A percentile compares a stretch with the other conserved stretches of the same genome.
Evolutionary conservation across 768 basidiomycete genomes (phyloP).

Genomic region (Russula lepida): DNA sequence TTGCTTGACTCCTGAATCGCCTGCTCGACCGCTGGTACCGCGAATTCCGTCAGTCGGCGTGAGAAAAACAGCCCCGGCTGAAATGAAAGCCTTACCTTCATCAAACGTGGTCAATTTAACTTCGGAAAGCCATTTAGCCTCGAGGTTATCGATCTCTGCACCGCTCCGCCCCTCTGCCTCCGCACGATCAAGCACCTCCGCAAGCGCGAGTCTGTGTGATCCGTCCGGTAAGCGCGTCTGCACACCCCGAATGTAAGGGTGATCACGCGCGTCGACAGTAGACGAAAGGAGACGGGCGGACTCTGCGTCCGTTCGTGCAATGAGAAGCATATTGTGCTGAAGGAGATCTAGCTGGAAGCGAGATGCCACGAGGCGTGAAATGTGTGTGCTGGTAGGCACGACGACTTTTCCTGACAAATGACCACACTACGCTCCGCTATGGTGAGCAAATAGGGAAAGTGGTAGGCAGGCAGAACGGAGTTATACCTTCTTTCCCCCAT

Average conservation of each 20-base stretch:
- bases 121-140: conserved; percentile 62
- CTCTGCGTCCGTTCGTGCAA: conserved; percentile 90
- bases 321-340: conserved; percentile 79
- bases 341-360: conserved; percentile 89
- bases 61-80: background rate
- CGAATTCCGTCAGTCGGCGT: background rate
- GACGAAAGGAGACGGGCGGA: conserved; percentile 78
- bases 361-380: conserved; percentile 74
- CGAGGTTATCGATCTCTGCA: conserved; percentile 61
- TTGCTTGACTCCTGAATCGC: conserved; percentile 42
- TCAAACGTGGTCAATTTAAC: conserved; percentile 77
- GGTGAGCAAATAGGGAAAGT: background rate
- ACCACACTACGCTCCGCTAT: conserved; percentile 51
- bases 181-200: conserved; percentile 62
- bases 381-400: conserved; percentile 81
- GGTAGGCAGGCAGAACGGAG: background rate
- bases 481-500: conserved; percentile 82
- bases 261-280: conserved; percentile 75
- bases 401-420: conserved; percentile 90
- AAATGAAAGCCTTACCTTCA: conserved; percentile 46
- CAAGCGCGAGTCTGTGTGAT: conserved; percentile 43
- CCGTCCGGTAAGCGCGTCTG: conserved; percentile 32
- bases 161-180: conserved; percentile 56
- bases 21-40: conserved; percentile 45
- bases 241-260: conserved; percentile 67